A percentile compares a stretch with the other conserved stretches of the same genome.
These are phyloP conservation scores for Trichophyton equinum DNA, from an alignment of 2,329 filamentous ascomycete species.

Conservation along the genomic window DNA sequence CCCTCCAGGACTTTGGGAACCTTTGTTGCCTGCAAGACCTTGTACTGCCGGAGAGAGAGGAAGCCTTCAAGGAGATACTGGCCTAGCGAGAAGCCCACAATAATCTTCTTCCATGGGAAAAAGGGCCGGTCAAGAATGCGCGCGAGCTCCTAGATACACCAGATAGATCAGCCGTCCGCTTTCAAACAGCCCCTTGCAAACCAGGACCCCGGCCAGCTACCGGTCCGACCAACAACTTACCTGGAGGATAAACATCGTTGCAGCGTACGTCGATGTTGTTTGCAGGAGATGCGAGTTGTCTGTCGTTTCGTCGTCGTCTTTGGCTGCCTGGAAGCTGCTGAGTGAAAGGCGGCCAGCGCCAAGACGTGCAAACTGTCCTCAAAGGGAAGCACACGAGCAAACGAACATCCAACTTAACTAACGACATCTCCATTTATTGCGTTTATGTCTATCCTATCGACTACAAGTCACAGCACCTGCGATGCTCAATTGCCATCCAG, in stretches of 20 bases:
- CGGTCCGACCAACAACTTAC: constrained; percentile 13
- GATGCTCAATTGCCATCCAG: too few relatives aligned
- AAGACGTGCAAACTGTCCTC: neutral
- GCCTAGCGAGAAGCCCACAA: constrained; percentile 84
- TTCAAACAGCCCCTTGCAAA: neutral
- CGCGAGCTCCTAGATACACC: constrained; percentile 49
- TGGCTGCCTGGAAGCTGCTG: neutral
- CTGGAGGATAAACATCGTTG: constrained; percentile 27
- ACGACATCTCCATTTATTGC: too few relatives aligned
- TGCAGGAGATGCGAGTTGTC: neutral
- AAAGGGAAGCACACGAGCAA: neutral
- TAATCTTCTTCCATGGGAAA: constrained; percentile 95
- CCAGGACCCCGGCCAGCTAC: neutral
- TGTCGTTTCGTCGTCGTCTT: neutral
- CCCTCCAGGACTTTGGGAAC: constrained; percentile 77
- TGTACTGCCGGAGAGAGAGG: constrained; percentile 81
- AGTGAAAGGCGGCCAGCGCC: neutral
- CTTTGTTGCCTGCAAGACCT: constrained; percentile 64
- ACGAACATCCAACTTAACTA: neutral
- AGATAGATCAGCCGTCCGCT: neutral
- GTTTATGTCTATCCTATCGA: too few relatives aligned
- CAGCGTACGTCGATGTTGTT: neutral
- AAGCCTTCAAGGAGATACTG: constrained; percentile 86
- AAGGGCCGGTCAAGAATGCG: constrained; percentile 77
- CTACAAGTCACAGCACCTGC: too few relatives aligned